Conservation (phyloP, 441 rosid genomes). For the Euphorbia corollata region DNA sequence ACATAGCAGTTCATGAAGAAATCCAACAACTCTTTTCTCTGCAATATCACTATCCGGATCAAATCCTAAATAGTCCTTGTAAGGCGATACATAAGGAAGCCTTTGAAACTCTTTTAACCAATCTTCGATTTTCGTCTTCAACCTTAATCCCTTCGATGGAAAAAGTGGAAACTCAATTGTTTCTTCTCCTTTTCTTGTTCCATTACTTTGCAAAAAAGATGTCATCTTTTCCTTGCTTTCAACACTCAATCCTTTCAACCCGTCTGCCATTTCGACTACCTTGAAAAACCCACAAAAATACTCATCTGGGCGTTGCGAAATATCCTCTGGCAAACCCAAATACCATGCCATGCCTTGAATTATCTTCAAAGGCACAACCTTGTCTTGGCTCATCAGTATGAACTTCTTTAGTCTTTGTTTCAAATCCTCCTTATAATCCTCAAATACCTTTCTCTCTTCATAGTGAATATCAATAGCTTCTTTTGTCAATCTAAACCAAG, state of each 20-base stretch:
- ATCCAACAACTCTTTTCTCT: slow-evolving; percentile 76
- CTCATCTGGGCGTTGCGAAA: slow-evolving; percentile 31
- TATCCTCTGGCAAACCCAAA: slow-evolving; percentile 64
- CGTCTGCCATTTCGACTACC: slow-evolving; percentile 62
- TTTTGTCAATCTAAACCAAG: slow-evolving; percentile 78
- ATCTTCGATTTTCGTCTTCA: slow-evolving; percentile 55
- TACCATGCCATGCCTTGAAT: slow-evolving; percentile 74
- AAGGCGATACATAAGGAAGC: slow-evolving; percentile 67
- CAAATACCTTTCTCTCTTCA: slow-evolving; percentile 41
- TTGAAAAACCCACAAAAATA: slow-evolving; percentile 43
- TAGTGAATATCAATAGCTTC: slow-evolving; percentile 56
- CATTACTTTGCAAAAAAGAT: slow-evolving; percentile 56
- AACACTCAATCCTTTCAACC: slow-evolving; percentile 56
- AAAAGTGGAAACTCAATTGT: slow-evolving; percentile 63
- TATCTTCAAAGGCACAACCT: slow-evolving; percentile 61
- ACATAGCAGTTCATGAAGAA: slow-evolving; percentile 73
- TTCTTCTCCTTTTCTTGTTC: slow-evolving; percentile 39
- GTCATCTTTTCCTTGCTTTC: slow-evolving; percentile 27
- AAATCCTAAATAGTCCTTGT: slow-evolving; percentile 56
- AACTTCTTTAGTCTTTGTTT: slow-evolving; percentile 50
- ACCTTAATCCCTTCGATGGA: slow-evolving; percentile 68
- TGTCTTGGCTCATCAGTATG: slow-evolving; percentile 57
- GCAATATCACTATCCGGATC: slow-evolving; percentile 58
- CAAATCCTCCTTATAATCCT: slow-evolving; percentile 44
- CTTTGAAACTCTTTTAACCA: slow-evolving; percentile 66